Conservation (phyloP, 73 alveolate species). For the Tetrahymena malaccensis region DNA sequence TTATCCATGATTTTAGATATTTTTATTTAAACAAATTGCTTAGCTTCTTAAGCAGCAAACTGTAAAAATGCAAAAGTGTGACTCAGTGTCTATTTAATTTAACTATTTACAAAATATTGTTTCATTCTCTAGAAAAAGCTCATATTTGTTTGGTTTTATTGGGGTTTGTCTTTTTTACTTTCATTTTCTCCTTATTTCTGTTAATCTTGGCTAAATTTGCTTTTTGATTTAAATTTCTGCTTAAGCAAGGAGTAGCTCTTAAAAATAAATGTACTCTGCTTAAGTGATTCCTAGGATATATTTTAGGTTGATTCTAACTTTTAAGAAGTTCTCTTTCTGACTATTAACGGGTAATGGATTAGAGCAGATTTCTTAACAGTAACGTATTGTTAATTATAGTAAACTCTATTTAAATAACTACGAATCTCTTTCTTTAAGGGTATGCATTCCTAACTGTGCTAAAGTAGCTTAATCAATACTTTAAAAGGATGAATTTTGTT, state of each 20-base stretch:
- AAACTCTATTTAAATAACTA: not conserved
- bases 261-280: not conserved
- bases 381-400: not conserved
- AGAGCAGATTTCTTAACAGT: not conserved
- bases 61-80: not conserved
- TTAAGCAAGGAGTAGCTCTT: too few relatives aligned
- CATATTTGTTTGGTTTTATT: too few relatives aligned
- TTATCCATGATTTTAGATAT: not conserved
- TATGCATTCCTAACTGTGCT: not conserved
- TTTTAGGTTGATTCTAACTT: not conserved
- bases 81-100: too few relatives aligned
- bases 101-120: too few relatives aligned
- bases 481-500: not conserved
- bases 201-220: not conserved
- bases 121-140: too few relatives aligned
- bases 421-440: not conserved
- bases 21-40: not conserved
- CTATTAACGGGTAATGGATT: not conserved
- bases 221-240: too few relatives aligned
- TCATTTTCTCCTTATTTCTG: not conserved
- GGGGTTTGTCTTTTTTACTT: not conserved
- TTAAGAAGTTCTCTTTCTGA: not conserved
- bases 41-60: not conserved
- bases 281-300: not conserved
- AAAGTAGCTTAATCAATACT: not conserved